phyloP scores from a whole-genome alignment of 2,329 filamentous ascomycete species.

The Amesomyces nigricolor region DNA sequence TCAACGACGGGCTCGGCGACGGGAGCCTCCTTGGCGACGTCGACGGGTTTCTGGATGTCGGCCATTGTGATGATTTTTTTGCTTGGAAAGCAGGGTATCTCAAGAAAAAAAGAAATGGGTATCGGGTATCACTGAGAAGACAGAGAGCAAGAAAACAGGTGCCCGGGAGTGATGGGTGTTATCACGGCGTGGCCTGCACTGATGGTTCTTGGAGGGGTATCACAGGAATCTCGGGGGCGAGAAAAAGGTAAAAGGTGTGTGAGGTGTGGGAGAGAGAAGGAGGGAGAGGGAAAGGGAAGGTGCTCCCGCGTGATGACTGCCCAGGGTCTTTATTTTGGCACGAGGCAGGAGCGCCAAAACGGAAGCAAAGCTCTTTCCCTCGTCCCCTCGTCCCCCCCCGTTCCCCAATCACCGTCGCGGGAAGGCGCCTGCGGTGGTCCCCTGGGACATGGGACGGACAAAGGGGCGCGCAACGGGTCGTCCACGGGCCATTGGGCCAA shows the following conservation, averaged over 20 bases:
- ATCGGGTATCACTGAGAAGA: constrained; percentile 29
- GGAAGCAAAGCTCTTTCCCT: background rate
- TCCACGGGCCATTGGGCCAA: constrained; percentile 4
- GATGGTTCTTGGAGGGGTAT: constrained; percentile 18
- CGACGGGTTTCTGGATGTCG: constrained; percentile 65
- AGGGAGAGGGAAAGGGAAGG: constrained; percentile 20
- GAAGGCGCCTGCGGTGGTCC: background rate
- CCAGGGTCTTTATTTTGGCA: constrained; percentile 26
- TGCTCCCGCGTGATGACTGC: constrained; percentile 21
- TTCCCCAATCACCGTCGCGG: constrained; percentile 9
- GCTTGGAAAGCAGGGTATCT: constrained; percentile 26
- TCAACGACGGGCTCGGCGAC: constrained; percentile 36
- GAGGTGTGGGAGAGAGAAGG: constrained; percentile 22
- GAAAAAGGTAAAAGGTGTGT: background rate
- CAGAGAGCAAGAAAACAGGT: constrained; percentile 21
- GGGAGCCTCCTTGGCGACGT: constrained; percentile 47
- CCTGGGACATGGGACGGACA: constrained; percentile 11
- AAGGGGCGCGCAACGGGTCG: constrained; percentile 13
- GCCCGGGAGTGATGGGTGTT: constrained; percentile 18
- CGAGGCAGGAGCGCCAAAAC: constrained; percentile 13
- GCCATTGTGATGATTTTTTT: constrained; percentile 54
- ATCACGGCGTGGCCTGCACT: constrained; percentile 25
- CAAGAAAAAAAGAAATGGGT: constrained; percentile 26
- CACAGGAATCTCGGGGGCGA: constrained; percentile 21
- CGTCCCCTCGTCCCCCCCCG: constrained; percentile 4